A percentile compares a stretch with the other conserved stretches of the same genome.
Conservation (phyloP, 140 eudicot species). For the Cichorium intybus region DNA sequence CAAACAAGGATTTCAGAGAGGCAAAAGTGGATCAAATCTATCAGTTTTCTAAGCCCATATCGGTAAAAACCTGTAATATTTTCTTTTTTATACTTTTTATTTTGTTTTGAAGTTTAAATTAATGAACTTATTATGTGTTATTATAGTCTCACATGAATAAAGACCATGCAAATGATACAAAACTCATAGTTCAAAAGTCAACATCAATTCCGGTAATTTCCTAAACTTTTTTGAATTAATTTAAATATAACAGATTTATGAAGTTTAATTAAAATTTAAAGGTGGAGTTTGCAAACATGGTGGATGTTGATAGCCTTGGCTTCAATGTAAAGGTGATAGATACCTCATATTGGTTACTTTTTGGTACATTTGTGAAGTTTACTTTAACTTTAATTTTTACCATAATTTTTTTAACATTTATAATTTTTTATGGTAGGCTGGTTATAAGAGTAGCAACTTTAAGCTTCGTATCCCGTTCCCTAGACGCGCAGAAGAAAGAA, state of each 20-base stretch:
- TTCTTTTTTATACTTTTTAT: not conserved
- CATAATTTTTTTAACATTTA: not conserved
- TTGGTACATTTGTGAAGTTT: not conserved
- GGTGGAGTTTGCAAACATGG: slow-evolving; percentile 88
- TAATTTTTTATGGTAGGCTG: slow-evolving; percentile 55
- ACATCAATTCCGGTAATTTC: slow-evolving; percentile 71
- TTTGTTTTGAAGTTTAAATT: not conserved
- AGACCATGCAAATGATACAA: slow-evolving; percentile 84
- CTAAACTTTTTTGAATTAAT: not conserved
- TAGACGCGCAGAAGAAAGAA: slow-evolving; percentile 82
- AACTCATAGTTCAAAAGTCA: slow-evolving; percentile 83
- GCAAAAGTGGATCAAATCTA: slow-evolving; percentile 87
- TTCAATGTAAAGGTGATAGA: slow-evolving; percentile 94
- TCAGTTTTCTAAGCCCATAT: slow-evolving; percentile 86
- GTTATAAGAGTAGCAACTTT: slow-evolving; percentile 55
- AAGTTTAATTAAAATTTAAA: slow-evolving; percentile 21
- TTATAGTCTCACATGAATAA: slow-evolving; percentile 94
- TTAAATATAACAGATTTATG: not conserved
- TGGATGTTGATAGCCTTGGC: slow-evolving; percentile 88
- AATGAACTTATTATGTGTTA: slow-evolving; percentile 8
- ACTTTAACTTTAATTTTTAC: not conserved
- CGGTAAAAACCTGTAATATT: slow-evolving; percentile 33
- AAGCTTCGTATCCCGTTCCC: slow-evolving; percentile 90
- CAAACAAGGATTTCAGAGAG: slow-evolving; percentile 50
- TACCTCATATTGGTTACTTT: slow-evolving; percentile 11